Conservation (phyloP, 176 grass and related monocot genomes). For the Eleusine indica region DNA sequence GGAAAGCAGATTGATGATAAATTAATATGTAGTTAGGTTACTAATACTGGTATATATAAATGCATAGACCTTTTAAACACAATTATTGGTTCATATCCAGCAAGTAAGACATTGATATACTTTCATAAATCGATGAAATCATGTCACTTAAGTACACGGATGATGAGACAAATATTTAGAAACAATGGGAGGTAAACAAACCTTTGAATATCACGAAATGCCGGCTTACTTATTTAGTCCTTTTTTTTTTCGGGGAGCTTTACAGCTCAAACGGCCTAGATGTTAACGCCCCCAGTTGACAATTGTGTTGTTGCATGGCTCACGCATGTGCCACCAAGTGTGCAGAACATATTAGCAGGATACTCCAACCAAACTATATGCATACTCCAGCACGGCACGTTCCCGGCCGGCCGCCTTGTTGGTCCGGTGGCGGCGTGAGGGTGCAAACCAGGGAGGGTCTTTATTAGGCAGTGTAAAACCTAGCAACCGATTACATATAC, state of each 20-base stretch:
- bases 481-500: too few relatives aligned
- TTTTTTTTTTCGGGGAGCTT: background rate
- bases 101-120: background rate
- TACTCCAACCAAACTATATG: background rate
- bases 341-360: background rate
- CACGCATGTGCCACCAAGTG: background rate
- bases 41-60: background rate
- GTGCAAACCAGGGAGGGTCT: background rate
- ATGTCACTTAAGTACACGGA: background rate
- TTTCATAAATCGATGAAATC: background rate
- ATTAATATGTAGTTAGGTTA: background rate
- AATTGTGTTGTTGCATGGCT: background rate
- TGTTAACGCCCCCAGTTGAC: background rate
- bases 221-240: background rate
- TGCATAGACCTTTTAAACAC: background rate
- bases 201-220: background rate
- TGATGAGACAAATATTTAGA: background rate
- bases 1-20: background rate
- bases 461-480: too few relatives aligned
- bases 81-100: background rate
- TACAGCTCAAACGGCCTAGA: background rate
- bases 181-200: background rate
- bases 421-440: background rate
- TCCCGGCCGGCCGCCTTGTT: background rate
- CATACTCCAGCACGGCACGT: background rate